These are phyloP conservation scores for Russula griseocarnosa DNA, from an alignment of 768 basidiomycete genomes.

Conservation along the genomic window DNA sequence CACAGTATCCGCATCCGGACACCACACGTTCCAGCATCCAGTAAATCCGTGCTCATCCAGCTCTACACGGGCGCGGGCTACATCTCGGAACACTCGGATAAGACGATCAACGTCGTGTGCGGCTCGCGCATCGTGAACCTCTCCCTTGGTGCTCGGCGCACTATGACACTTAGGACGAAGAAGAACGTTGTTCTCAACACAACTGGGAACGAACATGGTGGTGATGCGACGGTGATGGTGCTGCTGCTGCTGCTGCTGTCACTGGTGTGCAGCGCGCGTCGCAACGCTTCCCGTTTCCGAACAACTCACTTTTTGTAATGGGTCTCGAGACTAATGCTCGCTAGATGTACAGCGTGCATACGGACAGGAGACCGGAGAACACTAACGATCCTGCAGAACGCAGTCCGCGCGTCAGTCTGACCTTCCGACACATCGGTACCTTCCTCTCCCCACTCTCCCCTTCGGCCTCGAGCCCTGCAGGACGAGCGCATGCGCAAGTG, in stretches of 20 bases:
- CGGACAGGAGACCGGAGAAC: conserved; percentile 60
- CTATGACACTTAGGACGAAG: conserved; percentile 71
- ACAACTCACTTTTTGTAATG: conserved; percentile 81
- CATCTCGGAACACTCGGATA: conserved; percentile 85
- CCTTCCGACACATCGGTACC: conserved; percentile 75
- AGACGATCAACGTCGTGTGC: conserved; percentile 75
- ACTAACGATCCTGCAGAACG: conserved; percentile 56
- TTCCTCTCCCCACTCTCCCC: conserved; percentile 46
- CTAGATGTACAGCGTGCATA: conserved; percentile 75
- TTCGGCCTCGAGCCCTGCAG: background rate
- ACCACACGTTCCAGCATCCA: conserved; percentile 52
- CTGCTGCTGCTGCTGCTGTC: background rate
- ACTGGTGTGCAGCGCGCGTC: conserved; percentile 26
- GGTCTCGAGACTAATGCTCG: conserved; percentile 66
- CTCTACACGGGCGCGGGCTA: conserved; percentile 74
- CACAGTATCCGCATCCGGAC: conserved; percentile 58
- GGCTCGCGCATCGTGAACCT: conserved; percentile 78
- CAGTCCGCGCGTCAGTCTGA: conserved; percentile 75
- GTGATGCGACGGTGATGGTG: background rate
- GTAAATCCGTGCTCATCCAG: conserved; percentile 81
- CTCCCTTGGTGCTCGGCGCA: conserved; percentile 71
- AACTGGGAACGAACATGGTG: background rate
- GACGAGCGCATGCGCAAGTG: background rate
- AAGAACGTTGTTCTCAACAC: conserved; percentile 37
- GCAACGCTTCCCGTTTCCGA: conserved; percentile 69